phyloP scores from a whole-genome alignment of 768 basidiomycete species.

The Mycena venus region DNA sequence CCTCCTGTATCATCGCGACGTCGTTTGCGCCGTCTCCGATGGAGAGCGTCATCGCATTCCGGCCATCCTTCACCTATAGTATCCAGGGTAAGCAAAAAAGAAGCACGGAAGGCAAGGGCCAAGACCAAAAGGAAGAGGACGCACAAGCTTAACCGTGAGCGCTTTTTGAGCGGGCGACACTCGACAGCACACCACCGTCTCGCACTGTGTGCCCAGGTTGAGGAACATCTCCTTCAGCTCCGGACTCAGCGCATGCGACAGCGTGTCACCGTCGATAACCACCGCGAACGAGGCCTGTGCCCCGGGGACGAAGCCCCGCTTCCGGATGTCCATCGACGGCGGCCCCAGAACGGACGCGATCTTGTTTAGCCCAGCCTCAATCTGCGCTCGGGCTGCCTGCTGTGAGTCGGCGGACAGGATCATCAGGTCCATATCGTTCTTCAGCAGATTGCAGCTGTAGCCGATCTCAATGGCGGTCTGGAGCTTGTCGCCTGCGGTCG shows the following conservation, averaged over 20 bases:
- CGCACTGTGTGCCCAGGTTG: constrained; percentile 94
- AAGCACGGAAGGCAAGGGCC: not conserved
- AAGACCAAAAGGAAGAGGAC: constrained; percentile 39
- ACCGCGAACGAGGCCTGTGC: constrained; percentile 88
- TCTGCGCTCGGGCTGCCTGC: constrained; percentile 84
- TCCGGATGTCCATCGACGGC: constrained; percentile 69
- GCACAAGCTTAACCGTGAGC: constrained; percentile 91
- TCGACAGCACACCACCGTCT: constrained; percentile 98
- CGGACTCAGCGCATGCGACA: constrained; percentile 83
- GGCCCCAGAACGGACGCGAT: constrained; percentile 90
- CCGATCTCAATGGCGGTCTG: constrained; percentile 99
- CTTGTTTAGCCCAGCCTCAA: constrained; percentile 95
- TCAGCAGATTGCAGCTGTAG: constrained; percentile 95
- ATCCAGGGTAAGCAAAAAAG: constrained; percentile 16
- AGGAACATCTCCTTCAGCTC: constrained; percentile 90
- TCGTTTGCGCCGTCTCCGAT: constrained; percentile 99
- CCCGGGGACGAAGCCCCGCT: constrained; percentile 77
- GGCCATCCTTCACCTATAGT: constrained; percentile 90
- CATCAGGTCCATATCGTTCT: constrained; percentile 97
- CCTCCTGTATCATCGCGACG: constrained; percentile 99
- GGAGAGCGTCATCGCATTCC: constrained; percentile 94
- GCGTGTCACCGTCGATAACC: constrained; percentile 96
- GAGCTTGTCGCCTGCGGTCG: constrained; percentile 85
- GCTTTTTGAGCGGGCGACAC: constrained; percentile 99
- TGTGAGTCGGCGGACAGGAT: constrained; percentile 89